Conservation (phyloP, 2,329 filamentous ascomycete species). For the Xylaria digitata region DNA sequence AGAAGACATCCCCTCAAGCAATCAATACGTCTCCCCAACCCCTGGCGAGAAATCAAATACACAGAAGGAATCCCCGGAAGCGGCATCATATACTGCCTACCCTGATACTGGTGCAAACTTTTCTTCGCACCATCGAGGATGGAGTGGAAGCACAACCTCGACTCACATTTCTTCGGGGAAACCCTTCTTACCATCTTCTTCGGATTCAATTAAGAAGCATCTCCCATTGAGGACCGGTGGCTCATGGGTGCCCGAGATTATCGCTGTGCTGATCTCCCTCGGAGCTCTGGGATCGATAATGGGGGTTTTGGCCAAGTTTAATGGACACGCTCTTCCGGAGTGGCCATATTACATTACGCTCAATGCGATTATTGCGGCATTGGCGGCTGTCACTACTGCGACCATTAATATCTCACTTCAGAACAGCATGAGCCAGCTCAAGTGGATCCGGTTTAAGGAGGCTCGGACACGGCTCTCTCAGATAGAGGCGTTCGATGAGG, state of each 20-base stretch:
- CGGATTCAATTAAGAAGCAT: slow-evolving; percentile 10
- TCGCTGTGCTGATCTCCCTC: slow-evolving; percentile 44
- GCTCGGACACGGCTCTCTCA: slow-evolving; percentile 47
- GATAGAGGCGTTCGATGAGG: slow-evolving; percentile 52
- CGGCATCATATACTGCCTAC: slow-evolving; percentile 5
- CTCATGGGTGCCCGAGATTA: slow-evolving; percentile 48
- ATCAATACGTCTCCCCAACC: slow-evolving; percentile 13
- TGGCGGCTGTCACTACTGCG: slow-evolving; percentile 48
- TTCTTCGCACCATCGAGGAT: slow-evolving; percentile 40
- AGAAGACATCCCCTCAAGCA: slow-evolving; percentile 18
- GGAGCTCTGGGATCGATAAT: slow-evolving; percentile 47
- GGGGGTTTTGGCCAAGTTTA: slow-evolving; percentile 48
- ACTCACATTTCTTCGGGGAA: slow-evolving; percentile 29
- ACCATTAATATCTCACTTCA: slow-evolving; percentile 49
- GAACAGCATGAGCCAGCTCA: slow-evolving; percentile 49
- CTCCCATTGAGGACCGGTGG: slow-evolving; percentile 20
- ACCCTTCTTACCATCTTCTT: slow-evolving; percentile 8
- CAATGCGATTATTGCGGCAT: slow-evolving; percentile 50
- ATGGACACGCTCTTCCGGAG: slow-evolving; percentile 45
- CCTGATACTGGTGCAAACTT: slow-evolving; percentile 8
- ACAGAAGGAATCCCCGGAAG: slow-evolving; percentile 21
- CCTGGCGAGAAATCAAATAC: slow-evolving; percentile 18
- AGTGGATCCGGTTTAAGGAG: slow-evolving; percentile 51
- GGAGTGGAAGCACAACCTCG: slow-evolving; percentile 41
- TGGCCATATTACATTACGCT: slow-evolving; percentile 51